Percentiles rank a stretch among this genome's conserved stretches.
These are phyloP conservation scores for Cajanus cajan DNA, from an alignment of 306 rosid genomes.

Conservation along the genomic window DNA sequence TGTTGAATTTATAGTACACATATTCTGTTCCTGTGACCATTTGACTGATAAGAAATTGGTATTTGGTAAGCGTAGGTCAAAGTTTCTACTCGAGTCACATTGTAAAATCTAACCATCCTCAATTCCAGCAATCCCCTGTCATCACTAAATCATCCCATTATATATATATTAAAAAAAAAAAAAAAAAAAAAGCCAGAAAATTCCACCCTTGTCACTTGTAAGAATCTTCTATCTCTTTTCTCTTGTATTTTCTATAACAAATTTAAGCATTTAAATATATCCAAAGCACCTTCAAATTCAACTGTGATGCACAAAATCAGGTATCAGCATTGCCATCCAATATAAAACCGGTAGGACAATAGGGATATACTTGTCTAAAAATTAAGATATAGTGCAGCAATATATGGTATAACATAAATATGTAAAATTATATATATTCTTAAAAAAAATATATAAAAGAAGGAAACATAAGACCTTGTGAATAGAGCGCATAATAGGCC, in stretches of 20 bases:
- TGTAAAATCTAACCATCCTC: neutral
- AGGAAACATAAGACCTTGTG: neutral
- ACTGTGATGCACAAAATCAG: neutral
- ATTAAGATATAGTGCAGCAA: neutral
- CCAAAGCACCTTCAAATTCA: neutral
- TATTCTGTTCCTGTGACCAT: neutral
- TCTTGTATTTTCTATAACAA: neutral
- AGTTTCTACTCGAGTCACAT: neutral
- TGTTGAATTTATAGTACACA: neutral
- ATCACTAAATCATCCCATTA: neutral
- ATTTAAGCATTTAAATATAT: neutral
- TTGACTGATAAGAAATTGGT: neutral
- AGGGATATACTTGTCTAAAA: neutral
- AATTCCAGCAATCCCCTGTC: neutral
- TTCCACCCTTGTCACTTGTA: neutral
- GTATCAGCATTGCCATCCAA: neutral
- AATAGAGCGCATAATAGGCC: neutral
- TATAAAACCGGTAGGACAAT: neutral
- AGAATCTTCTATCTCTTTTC: neutral
- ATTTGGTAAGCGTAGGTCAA: neutral
- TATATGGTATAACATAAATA: neutral
- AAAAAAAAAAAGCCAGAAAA: neutral
- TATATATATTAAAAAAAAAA: too few relatives aligned
- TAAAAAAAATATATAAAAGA: too few relatives aligned
- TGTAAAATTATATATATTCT: neutral